phyloP scores from a whole-genome alignment of 805 yeast genomes.

The Kockiozyma suomiensis region DNA sequence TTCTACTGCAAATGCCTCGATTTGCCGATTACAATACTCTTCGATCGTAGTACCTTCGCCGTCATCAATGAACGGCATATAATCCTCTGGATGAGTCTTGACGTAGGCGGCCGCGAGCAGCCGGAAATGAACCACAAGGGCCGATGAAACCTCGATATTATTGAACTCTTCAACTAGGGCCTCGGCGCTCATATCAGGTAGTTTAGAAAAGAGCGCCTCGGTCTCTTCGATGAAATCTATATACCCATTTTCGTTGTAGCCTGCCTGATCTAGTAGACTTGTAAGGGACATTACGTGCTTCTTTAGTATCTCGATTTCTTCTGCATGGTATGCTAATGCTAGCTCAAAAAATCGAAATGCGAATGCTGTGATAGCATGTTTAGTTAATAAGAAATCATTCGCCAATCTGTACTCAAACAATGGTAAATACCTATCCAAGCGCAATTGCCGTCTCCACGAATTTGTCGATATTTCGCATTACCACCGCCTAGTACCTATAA shows the following conservation, averaged over 20 bases:
- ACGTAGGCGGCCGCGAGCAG: conserved; percentile 36
- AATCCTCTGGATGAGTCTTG: conserved; percentile 33
- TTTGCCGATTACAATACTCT: conserved; percentile 33
- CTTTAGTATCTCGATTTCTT: conserved; percentile 4
- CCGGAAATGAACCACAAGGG: conserved; percentile 34
- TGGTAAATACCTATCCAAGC: conserved; percentile 35
- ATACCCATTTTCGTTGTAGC: conserved; percentile 33
- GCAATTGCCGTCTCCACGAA: conserved; percentile 37
- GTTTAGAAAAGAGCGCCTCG: conserved; percentile 14
- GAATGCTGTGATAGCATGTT: conserved; percentile 19
- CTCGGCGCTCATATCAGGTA: conserved; percentile 14
- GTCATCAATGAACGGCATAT: conserved; percentile 32
- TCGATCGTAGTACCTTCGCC: conserved; percentile 32
- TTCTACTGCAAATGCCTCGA: conserved; percentile 36
- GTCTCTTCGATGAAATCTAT: conserved; percentile 34
- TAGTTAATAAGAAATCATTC: neutral
- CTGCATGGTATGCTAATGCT: conserved; percentile 5
- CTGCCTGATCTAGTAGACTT: conserved; percentile 29
- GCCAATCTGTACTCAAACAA: neutral
- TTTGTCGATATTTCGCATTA: conserved; percentile 25
- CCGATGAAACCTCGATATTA: conserved; percentile 34
- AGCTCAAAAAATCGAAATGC: conserved; percentile 31
- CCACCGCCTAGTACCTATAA: conserved; percentile 24
- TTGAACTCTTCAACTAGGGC: conserved; percentile 26
- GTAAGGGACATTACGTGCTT: conserved; percentile 8